phyloP scores from a whole-genome alignment of 2,329 filamentous ascomycete genomes.

The Pyrenophora graminea region DNA sequence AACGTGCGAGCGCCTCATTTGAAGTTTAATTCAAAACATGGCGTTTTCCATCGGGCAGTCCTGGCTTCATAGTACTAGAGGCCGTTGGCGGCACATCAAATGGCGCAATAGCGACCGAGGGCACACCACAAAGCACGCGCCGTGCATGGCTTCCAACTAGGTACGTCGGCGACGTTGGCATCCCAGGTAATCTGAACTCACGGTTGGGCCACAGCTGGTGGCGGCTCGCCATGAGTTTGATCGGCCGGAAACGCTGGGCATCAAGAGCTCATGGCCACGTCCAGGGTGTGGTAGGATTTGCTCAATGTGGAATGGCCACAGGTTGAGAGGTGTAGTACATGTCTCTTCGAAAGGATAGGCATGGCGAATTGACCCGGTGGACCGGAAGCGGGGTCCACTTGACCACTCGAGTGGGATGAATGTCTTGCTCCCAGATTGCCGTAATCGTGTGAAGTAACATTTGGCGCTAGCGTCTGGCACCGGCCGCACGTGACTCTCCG shows the following conservation, averaged over 20 bases:
- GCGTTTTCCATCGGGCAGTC: constrained; percentile 23
- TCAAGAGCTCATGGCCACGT: constrained; percentile 15
- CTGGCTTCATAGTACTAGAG: constrained; percentile 22
- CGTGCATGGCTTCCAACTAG: constrained; percentile 7
- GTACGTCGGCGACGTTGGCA: constrained; percentile 23
- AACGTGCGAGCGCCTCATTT: constrained; percentile 1
- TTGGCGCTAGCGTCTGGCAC: background rate
- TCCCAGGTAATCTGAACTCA: constrained; percentile 15
- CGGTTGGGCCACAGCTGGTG: constrained; percentile 14
- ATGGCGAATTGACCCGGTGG: background rate
- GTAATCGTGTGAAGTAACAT: constrained; percentile 9
- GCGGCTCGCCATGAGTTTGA: constrained; percentile 13
- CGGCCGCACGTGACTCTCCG: background rate
- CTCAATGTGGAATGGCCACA: constrained; percentile 8
- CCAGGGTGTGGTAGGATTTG: constrained; percentile 2
- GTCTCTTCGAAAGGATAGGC: constrained; percentile 4
- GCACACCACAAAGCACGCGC: constrained; percentile 2
- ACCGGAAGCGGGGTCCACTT: constrained; percentile 1
- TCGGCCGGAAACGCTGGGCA: constrained; percentile 19
- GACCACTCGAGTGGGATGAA: constrained; percentile 15
- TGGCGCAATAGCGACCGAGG: constrained; percentile 11
- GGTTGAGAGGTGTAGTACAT: constrained; percentile 1
- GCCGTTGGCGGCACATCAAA: constrained; percentile 20
- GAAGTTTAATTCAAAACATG: constrained; percentile 12
- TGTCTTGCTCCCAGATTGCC: constrained; percentile 5